phyloP scores from a whole-genome alignment of 1,284 basidiomycete genomes.

The Vanrija sp. region DNA sequence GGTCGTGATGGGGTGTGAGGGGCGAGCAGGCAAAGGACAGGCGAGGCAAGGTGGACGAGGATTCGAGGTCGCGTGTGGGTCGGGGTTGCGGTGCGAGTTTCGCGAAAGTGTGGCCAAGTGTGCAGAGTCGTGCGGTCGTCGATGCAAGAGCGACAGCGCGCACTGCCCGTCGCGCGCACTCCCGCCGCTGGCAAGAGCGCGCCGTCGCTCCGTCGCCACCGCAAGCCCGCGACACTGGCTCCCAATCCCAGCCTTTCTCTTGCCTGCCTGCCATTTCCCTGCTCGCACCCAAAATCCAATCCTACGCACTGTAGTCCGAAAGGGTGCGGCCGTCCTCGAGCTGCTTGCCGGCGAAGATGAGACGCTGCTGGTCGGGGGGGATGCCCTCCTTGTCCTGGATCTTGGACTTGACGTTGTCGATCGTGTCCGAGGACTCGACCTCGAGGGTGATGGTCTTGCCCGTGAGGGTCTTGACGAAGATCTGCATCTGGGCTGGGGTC shows the following conservation, averaged over 20 bases:
- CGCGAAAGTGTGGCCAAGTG: too few relatives aligned
- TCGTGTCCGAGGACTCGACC: constrained; percentile 59
- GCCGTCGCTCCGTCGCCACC: background rate
- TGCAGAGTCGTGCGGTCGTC: too few relatives aligned
- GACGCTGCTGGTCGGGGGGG: constrained; percentile 87
- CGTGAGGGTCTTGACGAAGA: constrained; percentile 50
- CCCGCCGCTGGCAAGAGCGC: too few relatives aligned
- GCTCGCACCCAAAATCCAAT: background rate
- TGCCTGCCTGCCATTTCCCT: background rate
- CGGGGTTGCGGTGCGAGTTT: too few relatives aligned
- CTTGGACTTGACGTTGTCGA: constrained; percentile 60
- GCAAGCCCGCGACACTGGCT: background rate
- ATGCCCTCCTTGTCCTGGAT: constrained; percentile 65
- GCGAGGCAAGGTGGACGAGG: too few relatives aligned
- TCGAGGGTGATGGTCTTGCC: constrained; percentile 59
- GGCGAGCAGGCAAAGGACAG: too few relatives aligned
- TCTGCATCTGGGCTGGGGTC: background rate
- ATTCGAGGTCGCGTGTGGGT: too few relatives aligned
- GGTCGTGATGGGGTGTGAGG: background rate
- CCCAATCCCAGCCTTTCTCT: background rate
- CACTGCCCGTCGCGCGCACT: too few relatives aligned
- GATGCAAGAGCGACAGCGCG: too few relatives aligned
- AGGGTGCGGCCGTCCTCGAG: constrained; percentile 94
- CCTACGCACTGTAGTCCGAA: constrained; percentile 69
- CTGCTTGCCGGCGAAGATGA: constrained; percentile 94